Base-by-base conservation (phyloP, 2,329 filamentous ascomycete genomes). In the Fusarium virguliforme region DNA sequence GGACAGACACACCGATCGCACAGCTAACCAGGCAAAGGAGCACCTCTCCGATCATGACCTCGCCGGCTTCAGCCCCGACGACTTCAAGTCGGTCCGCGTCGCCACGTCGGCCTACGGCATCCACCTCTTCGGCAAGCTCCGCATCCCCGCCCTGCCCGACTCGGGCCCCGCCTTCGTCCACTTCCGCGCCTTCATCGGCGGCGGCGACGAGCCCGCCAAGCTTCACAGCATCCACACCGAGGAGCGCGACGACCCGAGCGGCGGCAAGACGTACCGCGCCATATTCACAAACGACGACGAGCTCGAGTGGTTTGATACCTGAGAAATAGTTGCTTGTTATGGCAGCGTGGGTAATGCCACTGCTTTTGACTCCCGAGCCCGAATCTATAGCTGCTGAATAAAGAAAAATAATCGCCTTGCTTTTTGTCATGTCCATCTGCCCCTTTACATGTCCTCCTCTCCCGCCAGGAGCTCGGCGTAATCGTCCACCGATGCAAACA, bases 401-500 rank as follows among this genome's bases (percentile, higher is more conserved):
- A 57, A 74, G 40, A 57, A 74, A 50, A 74, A 58, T 43, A 61
- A 61, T 60, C 56, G 56, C 41, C 37, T 57, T 65, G 58, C 69
- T 64, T 65, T 53, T 59, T 18, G 46, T 64, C 15, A 53, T 67
- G 34, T 35, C 55, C 41, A 48, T 38, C 22, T 41, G n/a, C 55
- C 53, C 67, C 50, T 62, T 18, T 77, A 80, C 65, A 78, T 72
- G 63, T 90, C 90, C 68, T 90, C 90, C 57, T 96, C 93, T 70
- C 89, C 88, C 4, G 86, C 93, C 79, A 97, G 82, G 83, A 97
- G 87, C 75, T 92, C 92, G 15, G 94, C 95, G 81, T 98, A 99
- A 79, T 98, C 96, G 60, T 98, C 96, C 34, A 88, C 92, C 34
- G 94, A 97, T 22, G 97, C 96, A 84, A 99, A 99, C 37, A 90